These are phyloP conservation scores for Groenewaldozyma auringiensis DNA, from an alignment of 1,139 yeast species.

Conservation along the genomic window DNA sequence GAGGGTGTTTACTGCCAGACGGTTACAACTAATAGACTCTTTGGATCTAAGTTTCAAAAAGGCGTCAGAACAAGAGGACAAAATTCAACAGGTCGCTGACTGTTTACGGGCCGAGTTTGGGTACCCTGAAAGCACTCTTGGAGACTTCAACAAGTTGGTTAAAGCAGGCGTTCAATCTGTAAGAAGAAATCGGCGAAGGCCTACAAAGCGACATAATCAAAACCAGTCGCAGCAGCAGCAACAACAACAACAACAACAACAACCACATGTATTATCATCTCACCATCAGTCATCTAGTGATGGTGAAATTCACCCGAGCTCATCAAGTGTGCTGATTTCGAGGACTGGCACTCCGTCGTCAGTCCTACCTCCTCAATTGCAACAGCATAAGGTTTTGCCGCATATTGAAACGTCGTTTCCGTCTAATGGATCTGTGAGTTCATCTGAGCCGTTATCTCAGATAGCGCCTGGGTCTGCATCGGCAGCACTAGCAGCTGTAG, in stretches of 20 bases:
- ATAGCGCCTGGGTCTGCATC: background rate
- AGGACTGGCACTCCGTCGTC: background rate
- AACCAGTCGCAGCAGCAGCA: background rate
- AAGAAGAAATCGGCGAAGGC: slow-evolving; percentile 57
- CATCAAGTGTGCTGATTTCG: background rate
- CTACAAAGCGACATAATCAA: slow-evolving; percentile 7
- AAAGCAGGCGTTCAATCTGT: slow-evolving; percentile 87
- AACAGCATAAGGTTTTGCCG: background rate
- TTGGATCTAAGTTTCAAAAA: slow-evolving; percentile 67
- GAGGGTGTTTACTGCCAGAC: slow-evolving; percentile 82
- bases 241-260: background rate
- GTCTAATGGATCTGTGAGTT: background rate
- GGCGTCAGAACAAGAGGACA: slow-evolving; percentile 87
- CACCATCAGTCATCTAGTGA: background rate
- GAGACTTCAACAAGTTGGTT: slow-evolving; percentile 82
- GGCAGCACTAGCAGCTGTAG: no score
- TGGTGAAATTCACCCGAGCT: background rate
- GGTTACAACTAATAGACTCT: slow-evolving; percentile 81
- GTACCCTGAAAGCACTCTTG: slow-evolving; percentile 48
- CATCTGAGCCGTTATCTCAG: background rate
- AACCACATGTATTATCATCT: background rate
- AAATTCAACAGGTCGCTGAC: slow-evolving; percentile 69
- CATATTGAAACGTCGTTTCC: background rate
- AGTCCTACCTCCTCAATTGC: background rate
- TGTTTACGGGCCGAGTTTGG: slow-evolving; percentile 68